Conservation (phyloP, 177 flowering plant species). For the Vitis hybrid region DNA sequence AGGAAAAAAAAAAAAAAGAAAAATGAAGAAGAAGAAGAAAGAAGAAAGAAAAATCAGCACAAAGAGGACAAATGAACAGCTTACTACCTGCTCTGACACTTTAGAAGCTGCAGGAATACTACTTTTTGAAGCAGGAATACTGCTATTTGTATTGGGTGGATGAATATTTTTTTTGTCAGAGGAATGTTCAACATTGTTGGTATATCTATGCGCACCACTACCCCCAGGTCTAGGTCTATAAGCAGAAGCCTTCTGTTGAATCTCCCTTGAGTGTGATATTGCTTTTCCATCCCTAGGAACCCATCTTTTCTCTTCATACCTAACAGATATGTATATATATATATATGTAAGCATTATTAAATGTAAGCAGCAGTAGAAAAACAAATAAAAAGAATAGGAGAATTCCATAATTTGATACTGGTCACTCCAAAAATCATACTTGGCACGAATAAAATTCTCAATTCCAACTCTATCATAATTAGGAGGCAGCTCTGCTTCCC, state of each 20-base stretch:
- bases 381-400: neutral
- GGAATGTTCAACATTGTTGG: constrained; percentile 10
- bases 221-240: constrained; percentile 11
- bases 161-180: constrained; percentile 21
- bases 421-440: constrained; percentile 37
- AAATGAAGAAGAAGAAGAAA: neutral
- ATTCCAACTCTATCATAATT: constrained; percentile 48
- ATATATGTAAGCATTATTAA: neutral
- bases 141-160: constrained; percentile 6
- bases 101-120: constrained; percentile 19
- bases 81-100: constrained; percentile 26
- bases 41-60: neutral
- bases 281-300: constrained; percentile 30
- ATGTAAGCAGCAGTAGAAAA: neutral
- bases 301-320: constrained; percentile 79
- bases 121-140: no score
- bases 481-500: constrained; percentile 75
- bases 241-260: constrained; percentile 14
- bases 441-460: constrained; percentile 72
- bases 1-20: neutral
- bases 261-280: constrained; percentile 24
- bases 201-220: constrained; percentile 19
- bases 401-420: constrained; percentile 1
- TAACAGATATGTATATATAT: constrained; percentile 6
- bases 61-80: neutral